Conservation (phyloP, 306 rosid genomes). For the Bauhinia variegata region DNA sequence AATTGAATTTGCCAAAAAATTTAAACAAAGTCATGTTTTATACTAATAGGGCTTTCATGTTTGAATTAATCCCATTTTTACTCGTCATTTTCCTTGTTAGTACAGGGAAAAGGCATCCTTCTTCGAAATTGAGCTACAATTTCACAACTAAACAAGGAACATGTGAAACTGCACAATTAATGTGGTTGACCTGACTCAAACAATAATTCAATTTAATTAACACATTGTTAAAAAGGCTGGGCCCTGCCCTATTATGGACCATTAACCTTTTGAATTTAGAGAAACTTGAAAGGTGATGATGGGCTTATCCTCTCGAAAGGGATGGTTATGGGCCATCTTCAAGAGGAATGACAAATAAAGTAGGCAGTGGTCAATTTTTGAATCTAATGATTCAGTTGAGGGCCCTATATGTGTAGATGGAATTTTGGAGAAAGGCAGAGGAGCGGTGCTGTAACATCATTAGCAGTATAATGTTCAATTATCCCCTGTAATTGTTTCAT, state of each 20-base stretch:
- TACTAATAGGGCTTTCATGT: too few relatives aligned
- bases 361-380: not conserved
- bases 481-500: not conserved
- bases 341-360: constrained; percentile 28
- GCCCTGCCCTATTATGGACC: constrained; percentile 5
- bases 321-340: constrained; percentile 37
- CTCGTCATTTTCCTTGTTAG: too few relatives aligned
- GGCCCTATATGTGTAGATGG: not conserved
- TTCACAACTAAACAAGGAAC: constrained; percentile 1
- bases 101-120: too few relatives aligned
- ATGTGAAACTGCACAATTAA: constrained; percentile 9
- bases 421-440: not conserved
- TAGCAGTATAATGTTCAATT: not conserved
- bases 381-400: constrained; percentile 25
- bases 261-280: not conserved
- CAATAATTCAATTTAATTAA: constrained; percentile 21
- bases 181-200: not conserved
- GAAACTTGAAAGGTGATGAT: constrained; percentile 32
- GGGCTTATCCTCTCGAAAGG: constrained; percentile 17
- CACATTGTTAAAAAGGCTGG: not conserved
- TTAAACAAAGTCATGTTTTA: too few relatives aligned
- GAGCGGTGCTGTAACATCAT: not conserved
- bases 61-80: too few relatives aligned
- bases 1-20: too few relatives aligned
- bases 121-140: not conserved